Percentiles rank a stretch among this genome's conserved stretches.
These are phyloP conservation scores for Lactarius sp. DNA, from an alignment of 768 basidiomycete species.

Conservation along the genomic window DNA sequence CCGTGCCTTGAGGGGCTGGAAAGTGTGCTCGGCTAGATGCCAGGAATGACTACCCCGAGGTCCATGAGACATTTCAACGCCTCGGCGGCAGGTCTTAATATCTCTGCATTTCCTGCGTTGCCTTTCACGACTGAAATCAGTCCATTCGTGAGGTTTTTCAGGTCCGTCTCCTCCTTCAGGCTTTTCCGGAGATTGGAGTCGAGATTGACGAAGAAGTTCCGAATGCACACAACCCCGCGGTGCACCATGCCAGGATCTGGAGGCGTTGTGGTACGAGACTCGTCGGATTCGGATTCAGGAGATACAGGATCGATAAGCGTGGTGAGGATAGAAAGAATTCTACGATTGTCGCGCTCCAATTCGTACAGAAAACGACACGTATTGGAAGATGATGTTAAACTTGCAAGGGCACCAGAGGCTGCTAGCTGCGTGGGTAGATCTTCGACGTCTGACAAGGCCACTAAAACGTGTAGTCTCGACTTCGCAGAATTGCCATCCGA, in stretches of 20 bases:
- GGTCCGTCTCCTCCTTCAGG: slow-evolving; percentile 49
- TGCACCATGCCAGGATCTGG: slow-evolving; percentile 63
- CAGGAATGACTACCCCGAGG: slow-evolving; percentile 16
- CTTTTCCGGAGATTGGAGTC: slow-evolving; percentile 36
- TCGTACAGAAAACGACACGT: slow-evolving; percentile 59
- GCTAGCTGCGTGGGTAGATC: slow-evolving; percentile 82
- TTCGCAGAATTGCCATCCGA: slow-evolving; percentile 41
- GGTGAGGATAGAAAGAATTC: slow-evolving; percentile 60
- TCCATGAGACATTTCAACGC: slow-evolving; percentile 41
- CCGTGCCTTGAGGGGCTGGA: not conserved
- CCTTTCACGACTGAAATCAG: slow-evolving; percentile 48
- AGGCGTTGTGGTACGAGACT: slow-evolving; percentile 34
- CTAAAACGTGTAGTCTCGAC: slow-evolving; percentile 72
- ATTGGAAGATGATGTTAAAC: slow-evolving; percentile 56
- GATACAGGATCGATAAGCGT: slow-evolving; percentile 60
- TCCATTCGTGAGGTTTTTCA: slow-evolving; percentile 48
- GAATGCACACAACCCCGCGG: slow-evolving; percentile 70
- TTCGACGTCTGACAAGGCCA: slow-evolving; percentile 83
- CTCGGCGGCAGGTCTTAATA: slow-evolving; percentile 49
- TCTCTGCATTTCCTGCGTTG: slow-evolving; percentile 36
- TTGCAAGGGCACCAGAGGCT: slow-evolving; percentile 87
- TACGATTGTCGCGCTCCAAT: slow-evolving; percentile 60
- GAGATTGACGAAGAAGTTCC: slow-evolving; percentile 54
- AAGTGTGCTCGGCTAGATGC: not conserved
- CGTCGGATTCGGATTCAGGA: slow-evolving; percentile 33